Evolutionary conservation across 2,329 filamentous ascomycete genomes (phyloP).

Genomic region (Fusarium setosum): DNA sequence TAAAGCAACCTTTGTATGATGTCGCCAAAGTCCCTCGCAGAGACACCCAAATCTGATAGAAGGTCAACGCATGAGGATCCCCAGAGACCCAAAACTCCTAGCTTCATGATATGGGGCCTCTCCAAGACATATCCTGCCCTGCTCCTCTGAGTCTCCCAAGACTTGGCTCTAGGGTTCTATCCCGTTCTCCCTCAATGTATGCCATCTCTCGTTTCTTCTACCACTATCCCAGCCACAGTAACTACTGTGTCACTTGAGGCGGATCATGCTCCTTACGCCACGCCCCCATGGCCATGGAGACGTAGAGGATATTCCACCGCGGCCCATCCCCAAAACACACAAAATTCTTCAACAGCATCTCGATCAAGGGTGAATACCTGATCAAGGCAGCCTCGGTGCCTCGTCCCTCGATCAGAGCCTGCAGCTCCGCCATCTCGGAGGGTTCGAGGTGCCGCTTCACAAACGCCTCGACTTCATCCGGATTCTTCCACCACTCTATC

Average conservation of each 20-base stretch:
- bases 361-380: conserved; percentile 30
- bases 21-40: no score
- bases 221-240: no score
- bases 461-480: conserved; percentile 34
- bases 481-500: conserved; percentile 38
- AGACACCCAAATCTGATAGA: no score
- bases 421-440: conserved; percentile 27
- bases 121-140: no score
- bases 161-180: no score
- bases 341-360: conserved; percentile 33
- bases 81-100: no score
- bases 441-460: conserved; percentile 29
- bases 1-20: no score
- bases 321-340: conserved; percentile 43
- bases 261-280: conserved; percentile 11
- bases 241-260: background rate
- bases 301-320: conserved; percentile 38
- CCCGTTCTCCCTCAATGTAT: no score
- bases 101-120: no score
- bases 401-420: conserved; percentile 34
- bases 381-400: conserved; percentile 13
- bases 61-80: no score
- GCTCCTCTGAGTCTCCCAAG: no score
- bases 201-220: background rate
- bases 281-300: conserved; percentile 33